Evolutionary conservation across 192 early-diverging fungal genomes (phyloP).

Genomic region (Coemansia sp.): DNA sequence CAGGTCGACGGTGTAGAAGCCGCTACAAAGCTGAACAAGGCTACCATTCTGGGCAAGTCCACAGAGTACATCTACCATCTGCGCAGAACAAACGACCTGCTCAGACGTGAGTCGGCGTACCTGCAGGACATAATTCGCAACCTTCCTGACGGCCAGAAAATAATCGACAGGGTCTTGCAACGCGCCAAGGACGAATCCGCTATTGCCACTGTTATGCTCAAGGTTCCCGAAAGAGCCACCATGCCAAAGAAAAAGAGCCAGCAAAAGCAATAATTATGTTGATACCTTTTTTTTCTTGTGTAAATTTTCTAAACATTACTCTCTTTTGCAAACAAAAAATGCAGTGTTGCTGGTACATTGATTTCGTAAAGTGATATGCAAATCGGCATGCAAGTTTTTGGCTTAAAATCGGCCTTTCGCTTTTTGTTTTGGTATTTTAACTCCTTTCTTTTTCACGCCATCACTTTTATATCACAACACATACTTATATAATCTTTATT

Average conservation of each 20-base stretch:
- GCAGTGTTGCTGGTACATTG: no score
- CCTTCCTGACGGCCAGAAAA: constrained; percentile 32
- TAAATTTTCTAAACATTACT: neutral
- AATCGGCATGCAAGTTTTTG: no score
- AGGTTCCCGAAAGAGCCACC: constrained; percentile 27
- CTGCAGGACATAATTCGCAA: constrained; percentile 35
- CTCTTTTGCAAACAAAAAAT: neutral
- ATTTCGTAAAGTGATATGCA: no score
- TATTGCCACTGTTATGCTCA: constrained; percentile 23
- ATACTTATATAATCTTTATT: neutral
- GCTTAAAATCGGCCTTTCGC: no score
- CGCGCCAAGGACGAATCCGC: constrained; percentile 32
- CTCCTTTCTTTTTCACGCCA: no score
- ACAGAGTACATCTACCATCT: constrained; percentile 84
- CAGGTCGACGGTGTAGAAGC: constrained; percentile 80
- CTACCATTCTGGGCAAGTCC: constrained; percentile 85
- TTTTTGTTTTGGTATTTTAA: no score
- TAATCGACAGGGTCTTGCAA: constrained; percentile 19
- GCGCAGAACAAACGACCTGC: constrained; percentile 42
- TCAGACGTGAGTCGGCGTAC: constrained; percentile 41
- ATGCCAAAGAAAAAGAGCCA: constrained; percentile 24
- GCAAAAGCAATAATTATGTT: neutral
- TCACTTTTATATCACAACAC: no score
- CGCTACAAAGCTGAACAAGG: constrained; percentile 90
- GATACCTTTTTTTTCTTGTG: neutral